Base-by-base conservation (phyloP, 257 asterid species). In the Penstemon barbatus region DNA sequence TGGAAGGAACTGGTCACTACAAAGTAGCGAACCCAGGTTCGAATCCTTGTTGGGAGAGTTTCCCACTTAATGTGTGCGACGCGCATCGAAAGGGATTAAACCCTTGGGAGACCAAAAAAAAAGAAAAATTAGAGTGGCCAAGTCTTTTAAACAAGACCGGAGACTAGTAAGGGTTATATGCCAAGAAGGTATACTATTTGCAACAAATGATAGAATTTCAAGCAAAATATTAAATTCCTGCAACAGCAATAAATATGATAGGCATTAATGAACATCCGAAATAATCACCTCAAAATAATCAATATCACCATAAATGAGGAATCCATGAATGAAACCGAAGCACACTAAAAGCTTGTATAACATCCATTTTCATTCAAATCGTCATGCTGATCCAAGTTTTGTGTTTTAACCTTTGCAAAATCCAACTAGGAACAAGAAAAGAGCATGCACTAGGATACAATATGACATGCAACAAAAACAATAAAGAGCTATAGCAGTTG, bases 241-340 rank as follows among this genome's bases (percentile, higher is more conserved):
- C 54, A 61, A 11, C 41, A 58, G 33, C 54, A 0, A 58, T 37
- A 38, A 58, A 10, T 49, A 49, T 12, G 33, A 62, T 11, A 52
- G 46, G 50, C 19, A 42, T 4, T 53, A 46, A 6, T 8, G 33
- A 7, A 37, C 7, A 25, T 55, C 41, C 7, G 40, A 36, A 63
- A 33, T 33, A 9, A 61, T 71, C 62, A 71, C 63, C 48, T 43
- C 36, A 61, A 60, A 61, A 38, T 11, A 61, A 19, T 43, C 44
- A 43, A 42, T 12, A 13, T 38, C n/a, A 65, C 61, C 48, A 11
- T 25, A 54, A 42, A 58, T 41, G 11, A 55, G 25, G 64, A 68
- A 5, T 12, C 48, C 13, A 6, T 43, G 45, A 57, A 56, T 36
- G 25, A 38, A 49, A 41, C 12, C 13, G 50, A 38, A 37, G 36